phyloP scores from a whole-genome alignment of 2,329 filamentous ascomycete species.

The Gremmenia infestans region DNA sequence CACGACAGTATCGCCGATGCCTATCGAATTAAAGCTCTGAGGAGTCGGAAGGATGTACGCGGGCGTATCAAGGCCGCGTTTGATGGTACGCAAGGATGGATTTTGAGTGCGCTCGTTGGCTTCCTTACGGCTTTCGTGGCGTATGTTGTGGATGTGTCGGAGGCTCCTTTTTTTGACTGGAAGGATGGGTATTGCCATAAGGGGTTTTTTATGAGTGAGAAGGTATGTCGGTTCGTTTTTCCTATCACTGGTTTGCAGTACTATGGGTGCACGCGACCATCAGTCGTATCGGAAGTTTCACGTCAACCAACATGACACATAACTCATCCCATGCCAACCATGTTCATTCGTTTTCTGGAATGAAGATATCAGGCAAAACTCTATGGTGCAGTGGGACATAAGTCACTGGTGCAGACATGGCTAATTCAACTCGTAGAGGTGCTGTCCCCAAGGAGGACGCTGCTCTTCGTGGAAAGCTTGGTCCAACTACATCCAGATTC shows the following conservation, averaged over 20 bases:
- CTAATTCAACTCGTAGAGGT: constrained; percentile 35
- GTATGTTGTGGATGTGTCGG: constrained; percentile 83
- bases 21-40: constrained; percentile 77
- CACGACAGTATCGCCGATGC: constrained; percentile 96
- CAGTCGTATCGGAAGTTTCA: too few species aligned
- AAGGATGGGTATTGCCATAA: constrained; percentile 80
- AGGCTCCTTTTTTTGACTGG: constrained; percentile 79
- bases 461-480: constrained; percentile 60
- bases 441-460: constrained; percentile 49
- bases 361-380: too few species aligned
- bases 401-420: neutral
- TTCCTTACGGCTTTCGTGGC: constrained; percentile 79
- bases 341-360: too few species aligned
- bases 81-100: constrained; percentile 90
- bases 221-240: constrained; percentile 44
- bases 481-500: constrained; percentile 40
- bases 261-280: neutral
- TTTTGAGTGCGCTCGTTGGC: constrained; percentile 85
- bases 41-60: constrained; percentile 75
- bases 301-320: too few species aligned
- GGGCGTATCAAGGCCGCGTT: constrained; percentile 73
- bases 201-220: constrained; percentile 70
- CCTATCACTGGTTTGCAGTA: neutral
- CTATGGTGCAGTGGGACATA: too few species aligned
- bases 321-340: too few species aligned